These are phyloP conservation scores for Auricularia cornea DNA, from an alignment of 768 basidiomycete species.

Conservation along the genomic window DNA sequence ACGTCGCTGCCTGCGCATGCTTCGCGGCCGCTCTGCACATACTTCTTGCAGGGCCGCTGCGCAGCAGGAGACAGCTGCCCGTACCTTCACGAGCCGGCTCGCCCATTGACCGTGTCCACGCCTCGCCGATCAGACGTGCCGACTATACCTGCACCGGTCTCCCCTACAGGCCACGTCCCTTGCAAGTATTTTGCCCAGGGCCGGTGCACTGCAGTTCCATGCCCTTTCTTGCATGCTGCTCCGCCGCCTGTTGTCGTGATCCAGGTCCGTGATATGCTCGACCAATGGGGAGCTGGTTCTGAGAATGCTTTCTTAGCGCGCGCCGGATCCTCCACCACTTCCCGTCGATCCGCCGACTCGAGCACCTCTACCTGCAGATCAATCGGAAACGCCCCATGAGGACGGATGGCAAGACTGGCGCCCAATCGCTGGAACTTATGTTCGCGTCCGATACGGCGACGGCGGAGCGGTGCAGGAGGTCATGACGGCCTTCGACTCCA, in stretches of 20 bases:
- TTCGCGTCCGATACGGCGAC: slow-evolving; percentile 39
- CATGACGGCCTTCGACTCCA: slow-evolving; percentile 61
- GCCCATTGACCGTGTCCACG: slow-evolving; percentile 27
- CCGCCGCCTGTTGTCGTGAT: not conserved
- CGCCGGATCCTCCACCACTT: not conserved
- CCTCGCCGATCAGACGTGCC: slow-evolving; percentile 30
- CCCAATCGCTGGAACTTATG: not conserved
- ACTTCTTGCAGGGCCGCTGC: slow-evolving; percentile 1
- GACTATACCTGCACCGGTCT: slow-evolving; percentile 25
- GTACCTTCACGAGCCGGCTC: slow-evolving; percentile 12
- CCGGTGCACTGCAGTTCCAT: slow-evolving; percentile 14
- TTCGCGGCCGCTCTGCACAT: slow-evolving; percentile 5
- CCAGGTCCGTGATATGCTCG: not conserved
- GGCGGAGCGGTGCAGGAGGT: slow-evolving; percentile 55
- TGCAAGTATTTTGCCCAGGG: not conserved
- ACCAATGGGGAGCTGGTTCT: not conserved
- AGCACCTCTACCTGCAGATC: not conserved
- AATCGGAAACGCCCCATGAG: not conserved
- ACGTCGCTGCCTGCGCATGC: not conserved
- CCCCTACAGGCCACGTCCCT: not conserved
- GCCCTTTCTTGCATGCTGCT: slow-evolving; percentile 18
- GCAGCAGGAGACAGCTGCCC: slow-evolving; percentile 8
- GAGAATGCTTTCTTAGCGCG: not conserved
- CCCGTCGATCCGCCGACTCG: not conserved
- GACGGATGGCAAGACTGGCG: not conserved